Evolutionary conservation across 2,329 filamentous ascomycete species (phyloP), one percentile per base, ranked within the genome.

Genomic region (Beauveria varroae): DNA sequence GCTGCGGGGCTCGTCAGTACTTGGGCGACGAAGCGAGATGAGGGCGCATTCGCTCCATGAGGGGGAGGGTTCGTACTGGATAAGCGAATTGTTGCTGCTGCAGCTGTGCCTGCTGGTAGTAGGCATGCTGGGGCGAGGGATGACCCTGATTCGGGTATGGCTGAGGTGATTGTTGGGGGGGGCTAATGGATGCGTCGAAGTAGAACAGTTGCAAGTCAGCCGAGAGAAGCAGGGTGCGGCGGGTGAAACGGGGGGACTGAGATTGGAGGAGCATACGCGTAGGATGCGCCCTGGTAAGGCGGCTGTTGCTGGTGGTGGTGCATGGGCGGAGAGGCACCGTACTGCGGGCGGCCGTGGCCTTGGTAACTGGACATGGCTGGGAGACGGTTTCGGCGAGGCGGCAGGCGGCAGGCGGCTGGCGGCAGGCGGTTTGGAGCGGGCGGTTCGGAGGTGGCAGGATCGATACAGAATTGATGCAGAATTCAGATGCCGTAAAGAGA

Each of bases 71-170:
- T 64, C 71, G 57, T 65, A 75, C 73, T 65, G 73, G 69, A 64
- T 79, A 78, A 66, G 75, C 77, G 66, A 78, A 79, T 57, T 76
- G 77, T 12, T 74, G 73, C 67, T 83, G 81, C 51, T 77, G 79
- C 49, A 79, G 79, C 41, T 79, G 81, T 30, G 78, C 50, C 22
- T 60, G 57, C 65, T 79, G 77, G 62, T 67, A 70, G 64, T 81
- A 82, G 64, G 72, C 76, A 66, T 76, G 76, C n/a, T 73, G 75
- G 10, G 76, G 74, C 2, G 70, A 67, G 16, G 69, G 68, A 56
- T 71, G 72, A 30, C 71, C 71, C 61, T 74, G 76, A 53, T 78
- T 76, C 60, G 78, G 76, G 69, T 83, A 82, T 22, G 51, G 40
- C 58, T 60, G 58, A 46, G 50, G 51, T 47, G 58, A 60, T 20